Percentiles rank a stretch among this genome's conserved stretches.
Evolutionary conservation across 352 stramenopile genomes (phyloP).

Genomic region (Globisporangium ultimum): DNA sequence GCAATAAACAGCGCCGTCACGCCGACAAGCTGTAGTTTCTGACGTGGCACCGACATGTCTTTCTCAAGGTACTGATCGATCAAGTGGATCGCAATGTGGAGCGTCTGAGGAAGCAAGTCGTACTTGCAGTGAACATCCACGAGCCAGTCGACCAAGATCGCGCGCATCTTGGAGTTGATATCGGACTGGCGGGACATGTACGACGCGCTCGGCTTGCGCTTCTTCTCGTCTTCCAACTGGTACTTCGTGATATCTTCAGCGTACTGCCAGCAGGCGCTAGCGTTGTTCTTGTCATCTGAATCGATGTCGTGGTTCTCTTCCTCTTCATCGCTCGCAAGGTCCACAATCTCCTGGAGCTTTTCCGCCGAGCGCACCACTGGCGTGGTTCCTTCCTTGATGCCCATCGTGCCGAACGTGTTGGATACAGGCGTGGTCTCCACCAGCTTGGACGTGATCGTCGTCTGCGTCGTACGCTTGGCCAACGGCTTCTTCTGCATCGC

Average conservation of each 20-base stretch:
- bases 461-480: constrained; percentile 33
- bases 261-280: constrained; percentile 72
- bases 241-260: constrained; percentile 82
- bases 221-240: constrained; percentile 69
- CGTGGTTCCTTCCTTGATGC: constrained; percentile 26
- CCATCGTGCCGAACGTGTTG: constrained; percentile 35
- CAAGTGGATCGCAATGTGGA: constrained; percentile 83
- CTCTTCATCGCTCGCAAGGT: constrained; percentile 6
- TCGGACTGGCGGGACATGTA: constrained; percentile 92
- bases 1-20: constrained; percentile 96
- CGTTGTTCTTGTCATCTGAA: constrained; percentile 60
- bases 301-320: constrained; percentile 68
- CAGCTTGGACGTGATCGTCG: constrained; percentile 17
- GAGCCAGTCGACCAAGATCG: constrained; percentile 99
- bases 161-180: constrained; percentile 99
- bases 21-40: constrained; percentile 94
- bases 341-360: constrained; percentile 14
- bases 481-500: constrained; percentile 47
- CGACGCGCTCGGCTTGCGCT: constrained; percentile 48
- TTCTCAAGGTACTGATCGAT: constrained; percentile 83
- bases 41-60: constrained; percentile 60
- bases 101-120: constrained; percentile 65
- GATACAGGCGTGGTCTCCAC: constrained; percentile 28
- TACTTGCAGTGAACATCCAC: constrained; percentile 91
- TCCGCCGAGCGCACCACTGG: constrained; percentile 13